These are phyloP conservation scores for Cladophialophora yegresii DNA, from an alignment of 2,329 filamentous ascomycete genomes.

Conservation along the genomic window DNA sequence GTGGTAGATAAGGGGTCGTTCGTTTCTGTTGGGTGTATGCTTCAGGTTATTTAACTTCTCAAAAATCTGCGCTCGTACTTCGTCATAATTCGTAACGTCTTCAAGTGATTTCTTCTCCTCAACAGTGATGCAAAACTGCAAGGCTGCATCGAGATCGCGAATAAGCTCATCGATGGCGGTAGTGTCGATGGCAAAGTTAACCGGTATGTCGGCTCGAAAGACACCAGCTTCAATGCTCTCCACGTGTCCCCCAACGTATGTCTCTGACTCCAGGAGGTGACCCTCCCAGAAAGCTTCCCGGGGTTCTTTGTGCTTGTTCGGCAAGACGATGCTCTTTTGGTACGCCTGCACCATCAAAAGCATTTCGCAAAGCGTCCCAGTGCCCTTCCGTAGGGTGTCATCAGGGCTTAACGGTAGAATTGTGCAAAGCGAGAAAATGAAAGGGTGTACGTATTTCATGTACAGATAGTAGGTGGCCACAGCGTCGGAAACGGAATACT, in stretches of 20 bases:
- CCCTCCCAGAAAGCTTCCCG: constrained; percentile 96
- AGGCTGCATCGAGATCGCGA: constrained; percentile 78
- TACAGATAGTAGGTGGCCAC: constrained; percentile 98
- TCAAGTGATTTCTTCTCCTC: constrained; percentile 81
- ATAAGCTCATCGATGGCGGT: constrained; percentile 87
- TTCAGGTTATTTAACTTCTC: constrained; percentile 71
- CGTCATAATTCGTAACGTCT: constrained; percentile 77
- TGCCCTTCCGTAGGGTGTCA: constrained; percentile 91
- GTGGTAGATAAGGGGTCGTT: constrained; percentile 92
- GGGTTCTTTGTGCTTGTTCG: constrained; percentile 91
- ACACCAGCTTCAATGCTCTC: constrained; percentile 99
- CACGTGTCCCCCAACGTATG: constrained; percentile 96
- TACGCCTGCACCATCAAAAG: constrained; percentile 98
- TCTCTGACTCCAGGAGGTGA: constrained; percentile 93
- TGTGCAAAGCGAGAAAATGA: constrained; percentile 97
- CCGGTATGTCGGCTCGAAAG: constrained; percentile 92
- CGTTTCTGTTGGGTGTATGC: constrained; percentile 77
- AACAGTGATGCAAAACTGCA: constrained; percentile 82
- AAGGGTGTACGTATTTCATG: constrained; percentile 99
- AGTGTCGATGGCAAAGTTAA: constrained; percentile 88
- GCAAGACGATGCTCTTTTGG: constrained; percentile 83
- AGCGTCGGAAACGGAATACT: constrained; percentile 98
- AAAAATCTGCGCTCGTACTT: constrained; percentile 80
- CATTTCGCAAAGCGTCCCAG: constrained; percentile 99
- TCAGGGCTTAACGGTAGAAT: constrained; percentile 92